phyloP scores from a whole-genome alignment of 805 yeast genomes.

The Zygosaccharomyces siamensis region DNA sequence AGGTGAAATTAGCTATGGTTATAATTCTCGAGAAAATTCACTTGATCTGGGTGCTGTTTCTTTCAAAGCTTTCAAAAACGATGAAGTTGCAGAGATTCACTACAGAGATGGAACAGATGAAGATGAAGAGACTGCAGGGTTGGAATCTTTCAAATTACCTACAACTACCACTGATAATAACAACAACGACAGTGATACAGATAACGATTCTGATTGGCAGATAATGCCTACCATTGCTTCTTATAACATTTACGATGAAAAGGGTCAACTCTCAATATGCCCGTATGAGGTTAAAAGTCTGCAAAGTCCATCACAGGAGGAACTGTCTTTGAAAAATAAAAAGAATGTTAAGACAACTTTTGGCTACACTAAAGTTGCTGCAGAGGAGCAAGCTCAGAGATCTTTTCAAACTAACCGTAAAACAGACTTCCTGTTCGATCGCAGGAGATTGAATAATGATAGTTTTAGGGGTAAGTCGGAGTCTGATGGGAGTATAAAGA shows the following conservation, averaged over 20 bases:
- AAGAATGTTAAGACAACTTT: conserved; percentile 35
- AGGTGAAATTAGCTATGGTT: background rate
- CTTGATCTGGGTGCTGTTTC: conserved; percentile 3
- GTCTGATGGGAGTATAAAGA: conserved; percentile 21
- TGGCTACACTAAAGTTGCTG: conserved; percentile 84
- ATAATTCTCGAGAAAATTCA: background rate
- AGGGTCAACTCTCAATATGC: conserved; percentile 57
- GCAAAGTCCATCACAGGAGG: conserved; percentile 19
- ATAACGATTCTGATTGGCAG: conserved; percentile 63
- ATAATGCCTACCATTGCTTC: conserved; percentile 80
- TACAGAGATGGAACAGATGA: conserved; percentile 2
- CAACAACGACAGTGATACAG: background rate
- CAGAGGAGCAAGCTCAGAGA: conserved; percentile 77
- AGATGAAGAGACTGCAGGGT: background rate
- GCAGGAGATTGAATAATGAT: conserved; percentile 27
- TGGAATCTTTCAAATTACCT: background rate
- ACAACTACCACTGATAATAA: background rate
- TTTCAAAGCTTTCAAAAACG: background rate
- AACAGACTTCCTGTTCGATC: conserved; percentile 52
- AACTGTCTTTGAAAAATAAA: conserved; percentile 5
- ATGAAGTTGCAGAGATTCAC: conserved; percentile 3
- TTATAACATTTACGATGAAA: conserved; percentile 72
- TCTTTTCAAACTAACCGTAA: conserved; percentile 51
- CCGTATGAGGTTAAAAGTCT: conserved; percentile 15
- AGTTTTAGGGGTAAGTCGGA: conserved; percentile 7